Evolutionary conservation across 2,329 filamentous ascomycete genomes (phyloP).

Genomic region (Alternaria tenuissima): DNA sequence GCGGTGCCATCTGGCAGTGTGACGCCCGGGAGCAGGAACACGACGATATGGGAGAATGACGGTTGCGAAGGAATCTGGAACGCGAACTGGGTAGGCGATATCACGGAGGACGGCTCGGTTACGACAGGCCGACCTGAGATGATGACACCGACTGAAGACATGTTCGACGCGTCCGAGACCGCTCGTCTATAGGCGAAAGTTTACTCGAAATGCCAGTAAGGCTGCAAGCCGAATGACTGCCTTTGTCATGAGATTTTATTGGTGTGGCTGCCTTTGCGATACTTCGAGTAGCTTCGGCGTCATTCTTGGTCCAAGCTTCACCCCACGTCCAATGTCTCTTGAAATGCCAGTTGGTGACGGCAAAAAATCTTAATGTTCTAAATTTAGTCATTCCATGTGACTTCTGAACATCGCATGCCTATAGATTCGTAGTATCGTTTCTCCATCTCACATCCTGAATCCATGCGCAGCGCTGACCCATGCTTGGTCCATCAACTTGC

Average conservation of each 20-base stretch:
- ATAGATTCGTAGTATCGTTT: neutral
- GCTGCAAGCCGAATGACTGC: neutral
- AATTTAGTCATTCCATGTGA: neutral
- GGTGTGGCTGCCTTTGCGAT: constrained; percentile 23
- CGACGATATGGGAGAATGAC: constrained; percentile 76
- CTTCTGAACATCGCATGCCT: neutral
- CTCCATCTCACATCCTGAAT: constrained; percentile 30
- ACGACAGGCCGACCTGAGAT: constrained; percentile 68
- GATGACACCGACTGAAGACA: constrained; percentile 67
- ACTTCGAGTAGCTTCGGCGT: constrained; percentile 33
- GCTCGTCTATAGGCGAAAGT: neutral
- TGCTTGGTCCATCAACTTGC: constrained; percentile 59
- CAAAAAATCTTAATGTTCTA: neutral
- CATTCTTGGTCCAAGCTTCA: constrained; percentile 26
- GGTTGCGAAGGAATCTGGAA: constrained; percentile 71
- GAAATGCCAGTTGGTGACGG: neutral
- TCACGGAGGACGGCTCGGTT: constrained; percentile 61
- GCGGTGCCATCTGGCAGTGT: constrained; percentile 77
- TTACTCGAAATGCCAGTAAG: constrained; percentile 5
- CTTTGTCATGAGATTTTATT: constrained; percentile 7
- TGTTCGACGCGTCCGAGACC: constrained; percentile 33
- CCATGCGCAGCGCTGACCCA: constrained; percentile 56
- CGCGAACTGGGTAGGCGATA: constrained; percentile 68
- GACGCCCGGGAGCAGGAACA: constrained; percentile 85
- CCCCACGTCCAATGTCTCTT: constrained; percentile 4